Conservation (phyloP, 1,284 basidiomycete genomes). For the Sutorius eximius region DNA sequence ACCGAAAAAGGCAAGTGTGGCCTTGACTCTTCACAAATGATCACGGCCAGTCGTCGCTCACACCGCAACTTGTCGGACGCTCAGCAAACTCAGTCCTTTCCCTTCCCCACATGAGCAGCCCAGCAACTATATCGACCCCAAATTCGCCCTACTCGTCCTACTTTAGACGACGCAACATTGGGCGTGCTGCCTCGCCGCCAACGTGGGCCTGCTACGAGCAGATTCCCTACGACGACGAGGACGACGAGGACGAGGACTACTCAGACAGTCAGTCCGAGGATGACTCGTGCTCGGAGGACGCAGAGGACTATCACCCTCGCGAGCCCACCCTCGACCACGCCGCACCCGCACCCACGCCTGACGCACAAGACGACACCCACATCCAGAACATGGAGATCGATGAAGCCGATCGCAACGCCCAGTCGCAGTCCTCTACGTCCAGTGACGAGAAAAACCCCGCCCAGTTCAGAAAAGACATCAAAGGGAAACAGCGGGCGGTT, state of each 20-base stretch:
- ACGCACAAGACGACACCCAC: constrained; percentile 37
- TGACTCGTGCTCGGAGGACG: constrained; percentile 69
- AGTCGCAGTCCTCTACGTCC: background rate
- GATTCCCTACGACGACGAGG: constrained; percentile 62
- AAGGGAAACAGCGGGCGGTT: constrained; percentile 76
- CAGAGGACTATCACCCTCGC: constrained; percentile 53
- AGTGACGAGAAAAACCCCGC: constrained; percentile 38
- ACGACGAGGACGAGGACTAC: constrained; percentile 40
- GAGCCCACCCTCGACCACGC: constrained; percentile 21
- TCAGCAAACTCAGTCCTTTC: background rate
- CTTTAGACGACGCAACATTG: constrained; percentile 69
- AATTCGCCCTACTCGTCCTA: constrained; percentile 52
- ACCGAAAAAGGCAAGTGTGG: constrained; percentile 25
- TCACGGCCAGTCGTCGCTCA: constrained; percentile 5
- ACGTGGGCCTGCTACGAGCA: constrained; percentile 87
- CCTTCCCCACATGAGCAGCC: constrained; percentile 28
- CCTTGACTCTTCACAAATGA: constrained; percentile 14
- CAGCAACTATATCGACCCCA: constrained; percentile 39
- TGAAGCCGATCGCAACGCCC: constrained; percentile 31
- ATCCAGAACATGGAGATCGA: constrained; percentile 64
- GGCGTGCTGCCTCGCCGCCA: constrained; percentile 74
- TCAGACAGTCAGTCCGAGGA: constrained; percentile 50
- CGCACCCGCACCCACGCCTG: constrained; percentile 28
- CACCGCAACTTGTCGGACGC: background rate
- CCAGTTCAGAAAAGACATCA: constrained; percentile 57